These are phyloP conservation scores for Lactarius psammicola DNA, from an alignment of 768 basidiomycete species.

Conservation along the genomic window DNA sequence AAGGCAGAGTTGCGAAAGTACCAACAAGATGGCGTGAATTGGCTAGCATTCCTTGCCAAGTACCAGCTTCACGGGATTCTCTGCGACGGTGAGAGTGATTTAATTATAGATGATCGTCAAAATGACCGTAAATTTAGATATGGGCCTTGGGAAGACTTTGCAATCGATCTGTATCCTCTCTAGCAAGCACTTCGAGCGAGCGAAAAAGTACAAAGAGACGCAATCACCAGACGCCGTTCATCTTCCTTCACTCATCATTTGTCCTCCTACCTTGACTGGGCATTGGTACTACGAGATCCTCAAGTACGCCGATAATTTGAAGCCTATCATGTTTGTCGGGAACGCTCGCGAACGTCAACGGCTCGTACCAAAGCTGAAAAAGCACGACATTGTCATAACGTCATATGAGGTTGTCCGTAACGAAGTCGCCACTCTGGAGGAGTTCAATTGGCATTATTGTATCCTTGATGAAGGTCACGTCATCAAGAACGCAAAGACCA, in stretches of 20 bases:
- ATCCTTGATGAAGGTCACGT: conserved; percentile 98
- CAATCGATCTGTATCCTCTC: conserved; percentile 97
- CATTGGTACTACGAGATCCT: conserved; percentile 99
- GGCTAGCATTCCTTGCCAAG: conserved; percentile 97
- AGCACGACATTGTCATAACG: conserved; percentile 90
- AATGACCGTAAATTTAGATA: conserved; percentile 55
- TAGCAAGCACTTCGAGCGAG: conserved; percentile 88
- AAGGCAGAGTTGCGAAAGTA: conserved; percentile 95
- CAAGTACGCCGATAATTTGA: conserved; percentile 84
- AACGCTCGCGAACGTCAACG: conserved; percentile 76
- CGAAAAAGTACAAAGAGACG: conserved; percentile 61
- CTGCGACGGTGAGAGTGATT: conserved; percentile 74
- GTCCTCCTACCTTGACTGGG: conserved; percentile 95
- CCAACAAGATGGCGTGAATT: conserved; percentile 97
- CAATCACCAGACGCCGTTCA: conserved; percentile 75
- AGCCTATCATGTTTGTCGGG: conserved; percentile 86
- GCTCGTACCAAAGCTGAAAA: conserved; percentile 60
- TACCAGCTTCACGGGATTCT: conserved; percentile 97
- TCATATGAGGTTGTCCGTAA: conserved; percentile 98
- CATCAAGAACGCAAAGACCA: conserved; percentile 98
- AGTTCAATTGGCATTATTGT: conserved; percentile 88
- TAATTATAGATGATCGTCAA: conserved; percentile 2
- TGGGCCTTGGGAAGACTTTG: conserved; percentile 97
- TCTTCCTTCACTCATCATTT: conserved; percentile 91
- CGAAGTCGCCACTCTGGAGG: conserved; percentile 75